Percentiles rank a stretch among this genome's conserved stretches.
phyloP scores from a whole-genome alignment of 768 basidiomycete genomes.

The Phlegmacium glaucopus region DNA sequence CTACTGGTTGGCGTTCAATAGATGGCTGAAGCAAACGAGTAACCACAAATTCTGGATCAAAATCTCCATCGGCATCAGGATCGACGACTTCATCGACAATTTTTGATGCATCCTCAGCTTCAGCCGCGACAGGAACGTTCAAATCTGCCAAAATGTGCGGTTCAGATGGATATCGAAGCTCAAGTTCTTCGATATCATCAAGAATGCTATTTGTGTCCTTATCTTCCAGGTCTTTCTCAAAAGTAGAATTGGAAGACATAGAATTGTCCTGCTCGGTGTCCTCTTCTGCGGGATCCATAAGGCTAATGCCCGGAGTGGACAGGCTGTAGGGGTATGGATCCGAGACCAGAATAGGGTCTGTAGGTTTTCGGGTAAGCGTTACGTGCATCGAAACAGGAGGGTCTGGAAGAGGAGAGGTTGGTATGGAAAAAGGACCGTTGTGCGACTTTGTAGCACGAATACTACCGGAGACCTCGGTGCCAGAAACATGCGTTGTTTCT shows the following conservation, averaged over 20 bases:
- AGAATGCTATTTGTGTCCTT: conserved; percentile 2
- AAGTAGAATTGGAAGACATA: conserved; percentile 26
- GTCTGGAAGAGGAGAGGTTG: conserved; percentile 1
- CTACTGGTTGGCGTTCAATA: conserved; percentile 3
- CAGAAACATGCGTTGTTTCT: too few relatives aligned
- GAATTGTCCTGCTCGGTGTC: conserved; percentile 26
- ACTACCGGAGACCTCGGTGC: too few relatives aligned
- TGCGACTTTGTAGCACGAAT: too few relatives aligned
- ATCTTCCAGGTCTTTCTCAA: conserved; percentile 19
- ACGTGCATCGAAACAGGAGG: conserved; percentile 4
- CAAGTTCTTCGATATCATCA: conserved; percentile 15
- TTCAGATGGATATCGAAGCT: conserved; percentile 22
- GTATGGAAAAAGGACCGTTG: too few relatives aligned
- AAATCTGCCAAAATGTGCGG: too few relatives aligned
- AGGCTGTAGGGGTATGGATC: conserved; percentile 49
- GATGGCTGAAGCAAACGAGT: neutral
- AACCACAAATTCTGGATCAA: conserved; percentile 29
- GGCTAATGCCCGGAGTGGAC: conserved; percentile 33
- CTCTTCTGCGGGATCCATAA: conserved; percentile 19
- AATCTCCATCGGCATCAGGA: conserved; percentile 33
- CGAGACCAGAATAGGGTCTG: conserved; percentile 30
- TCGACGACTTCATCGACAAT: conserved; percentile 14
- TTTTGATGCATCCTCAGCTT: conserved; percentile 1
- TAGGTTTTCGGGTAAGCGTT: conserved; percentile 17
- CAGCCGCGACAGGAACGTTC: neutral